phyloP scores from a whole-genome alignment of 2,329 filamentous ascomycete species.

The Cladorrhinum sp. region DNA sequence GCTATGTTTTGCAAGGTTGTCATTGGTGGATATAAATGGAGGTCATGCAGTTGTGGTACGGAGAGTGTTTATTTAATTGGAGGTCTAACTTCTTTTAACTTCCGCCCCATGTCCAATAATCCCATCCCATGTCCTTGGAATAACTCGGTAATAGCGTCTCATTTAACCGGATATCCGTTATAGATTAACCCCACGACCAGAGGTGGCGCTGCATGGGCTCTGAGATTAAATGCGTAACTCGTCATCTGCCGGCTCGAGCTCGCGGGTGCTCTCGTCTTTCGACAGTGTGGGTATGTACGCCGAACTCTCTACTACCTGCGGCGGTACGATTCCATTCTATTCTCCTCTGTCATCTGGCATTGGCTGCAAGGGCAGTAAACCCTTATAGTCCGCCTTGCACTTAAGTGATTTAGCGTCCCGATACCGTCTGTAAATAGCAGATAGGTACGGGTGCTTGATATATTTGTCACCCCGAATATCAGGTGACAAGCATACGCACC shows the following conservation, averaged over 20 bases:
- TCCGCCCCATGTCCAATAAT: no score
- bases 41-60: no score
- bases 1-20: no score
- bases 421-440: conserved; percentile 1
- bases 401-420: not conserved
- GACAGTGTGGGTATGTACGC: conserved; percentile 11
- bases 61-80: no score
- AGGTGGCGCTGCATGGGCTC: conserved; percentile 13
- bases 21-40: no score
- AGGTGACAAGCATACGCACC: conserved; percentile 9
- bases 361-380: conserved; percentile 9
- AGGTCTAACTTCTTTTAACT: no score
- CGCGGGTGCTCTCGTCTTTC: conserved; percentile 12
- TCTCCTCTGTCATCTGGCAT: not conserved
- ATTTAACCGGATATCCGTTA: no score
- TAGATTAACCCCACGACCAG: conserved; percentile 11
- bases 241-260: conserved; percentile 14
- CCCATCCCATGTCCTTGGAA: no score
- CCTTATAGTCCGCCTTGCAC: conserved; percentile 9
- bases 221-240: conserved; percentile 11
- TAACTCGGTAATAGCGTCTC: no score
- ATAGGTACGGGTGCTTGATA: conserved; percentile 8
- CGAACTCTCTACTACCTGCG: conserved; percentile 10
- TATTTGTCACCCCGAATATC: conserved; percentile 6
- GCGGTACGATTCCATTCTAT: conserved; percentile 1